Percentiles rank a stretch among this genome's conserved stretches.
phyloP scores from a whole-genome alignment of 176 grass and related monocot species.

The Musa acuminata region DNA sequence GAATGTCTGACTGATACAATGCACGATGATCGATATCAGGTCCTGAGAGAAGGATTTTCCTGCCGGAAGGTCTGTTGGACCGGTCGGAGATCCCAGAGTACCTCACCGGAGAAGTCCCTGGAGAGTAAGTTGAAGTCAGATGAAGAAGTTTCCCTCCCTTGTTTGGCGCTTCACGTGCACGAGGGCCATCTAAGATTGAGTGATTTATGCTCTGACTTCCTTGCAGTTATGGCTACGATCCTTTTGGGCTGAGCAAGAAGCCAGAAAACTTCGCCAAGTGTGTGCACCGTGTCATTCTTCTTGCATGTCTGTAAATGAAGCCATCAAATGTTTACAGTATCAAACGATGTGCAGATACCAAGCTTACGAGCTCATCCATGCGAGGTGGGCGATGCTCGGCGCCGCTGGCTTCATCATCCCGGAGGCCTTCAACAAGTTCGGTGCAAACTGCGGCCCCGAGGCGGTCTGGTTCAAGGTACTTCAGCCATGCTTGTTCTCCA shows the following conservation, averaged over 20 bases:
- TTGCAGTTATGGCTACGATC: slow-evolving; percentile 86
- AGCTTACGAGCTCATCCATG: slow-evolving; percentile 88
- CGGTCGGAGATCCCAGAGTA: slow-evolving; percentile 85
- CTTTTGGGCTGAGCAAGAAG: slow-evolving; percentile 92
- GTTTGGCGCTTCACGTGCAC: too few relatives aligned
- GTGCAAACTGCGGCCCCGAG: slow-evolving; percentile 84
- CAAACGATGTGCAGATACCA: slow-evolving; percentile 51
- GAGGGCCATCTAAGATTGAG: too few relatives aligned
- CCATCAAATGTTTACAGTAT: too few relatives aligned
- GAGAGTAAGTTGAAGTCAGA: slow-evolving; percentile 61
- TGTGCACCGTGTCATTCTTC: slow-evolving; percentile 6
- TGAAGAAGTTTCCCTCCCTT: too few relatives aligned
- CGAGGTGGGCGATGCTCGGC: slow-evolving; percentile 93
- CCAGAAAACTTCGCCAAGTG: slow-evolving; percentile 81
- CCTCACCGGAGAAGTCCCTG: slow-evolving; percentile 85
- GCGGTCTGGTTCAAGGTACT: slow-evolving; percentile 94
- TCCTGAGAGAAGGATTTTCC: slow-evolving; percentile 88
- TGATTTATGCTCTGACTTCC: neutral
- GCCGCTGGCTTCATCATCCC: slow-evolving; percentile 84
- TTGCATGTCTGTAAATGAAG: neutral
- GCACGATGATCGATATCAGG: slow-evolving; percentile 12
- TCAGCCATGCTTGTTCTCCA: too few relatives aligned
- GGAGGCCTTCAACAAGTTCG: slow-evolving; percentile 88
- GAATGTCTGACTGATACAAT: neutral
- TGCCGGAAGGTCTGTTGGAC: slow-evolving; percentile 90